phyloP scores from a whole-genome alignment of 192 early-diverging fungal species.

The Coemansia sp. region DNA sequence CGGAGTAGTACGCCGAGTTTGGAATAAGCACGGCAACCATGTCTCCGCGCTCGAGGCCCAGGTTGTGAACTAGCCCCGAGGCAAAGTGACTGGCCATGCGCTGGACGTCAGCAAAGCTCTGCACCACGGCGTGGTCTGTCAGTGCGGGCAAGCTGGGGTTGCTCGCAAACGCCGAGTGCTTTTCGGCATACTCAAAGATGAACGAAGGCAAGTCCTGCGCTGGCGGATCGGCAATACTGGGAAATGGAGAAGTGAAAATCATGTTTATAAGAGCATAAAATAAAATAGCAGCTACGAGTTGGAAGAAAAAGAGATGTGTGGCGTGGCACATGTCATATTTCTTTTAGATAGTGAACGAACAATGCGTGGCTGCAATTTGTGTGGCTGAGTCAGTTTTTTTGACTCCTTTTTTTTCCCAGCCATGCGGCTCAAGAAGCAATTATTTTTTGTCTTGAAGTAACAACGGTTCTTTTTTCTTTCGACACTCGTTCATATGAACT shows the following conservation, averaged over 20 bases:
- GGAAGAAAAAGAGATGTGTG: no score
- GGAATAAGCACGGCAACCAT: slow-evolving; percentile 72
- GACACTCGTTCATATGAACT: no score
- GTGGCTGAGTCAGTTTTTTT: no score
- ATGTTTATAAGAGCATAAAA: slow-evolving; percentile 17
- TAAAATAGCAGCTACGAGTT: no score
- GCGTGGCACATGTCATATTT: no score
- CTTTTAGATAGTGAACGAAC: no score
- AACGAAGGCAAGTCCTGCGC: slow-evolving; percentile 47
- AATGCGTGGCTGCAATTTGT: no score
- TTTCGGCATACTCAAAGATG: slow-evolving; percentile 25
- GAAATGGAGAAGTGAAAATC: slow-evolving; percentile 42
- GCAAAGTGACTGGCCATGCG: slow-evolving; percentile 20
- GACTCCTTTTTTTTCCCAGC: no score
- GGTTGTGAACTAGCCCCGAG: slow-evolving; percentile 43
- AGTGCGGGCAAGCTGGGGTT: slow-evolving; percentile 29
- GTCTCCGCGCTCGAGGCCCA: slow-evolving; percentile 69
- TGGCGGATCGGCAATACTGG: slow-evolving; percentile 21
- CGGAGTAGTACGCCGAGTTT: slow-evolving; percentile 70
- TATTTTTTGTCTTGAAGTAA: no score
- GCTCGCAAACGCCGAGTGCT: slow-evolving; percentile 29
- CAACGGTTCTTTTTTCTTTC: no score
- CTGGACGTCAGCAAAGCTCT: slow-evolving; percentile 35
- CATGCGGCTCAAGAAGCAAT: no score
- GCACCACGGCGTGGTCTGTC: slow-evolving; percentile 10